A percentile compares a stretch with the other conserved stretches of the same genome.
These are phyloP conservation scores for Manihot esculenta DNA, from an alignment of 441 rosid genomes.

Conservation along the genomic window DNA sequence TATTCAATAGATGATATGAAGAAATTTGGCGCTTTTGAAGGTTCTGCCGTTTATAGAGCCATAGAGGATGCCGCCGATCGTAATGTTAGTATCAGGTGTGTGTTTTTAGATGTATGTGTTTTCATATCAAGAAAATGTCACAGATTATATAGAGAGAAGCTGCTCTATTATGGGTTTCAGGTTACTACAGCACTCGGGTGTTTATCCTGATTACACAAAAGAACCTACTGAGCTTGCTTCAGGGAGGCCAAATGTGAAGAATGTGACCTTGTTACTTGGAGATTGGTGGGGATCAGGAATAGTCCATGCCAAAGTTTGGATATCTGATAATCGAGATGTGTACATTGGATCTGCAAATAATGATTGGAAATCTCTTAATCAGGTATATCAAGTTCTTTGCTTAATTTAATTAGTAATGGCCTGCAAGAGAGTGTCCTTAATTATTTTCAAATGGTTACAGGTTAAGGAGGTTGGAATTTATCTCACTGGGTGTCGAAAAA, in stretches of 20 bases:
- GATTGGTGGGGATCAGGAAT: slow-evolving; percentile 91
- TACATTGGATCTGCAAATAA: slow-evolving; percentile 93
- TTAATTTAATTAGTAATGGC: background rate
- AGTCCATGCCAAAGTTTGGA: slow-evolving; percentile 92
- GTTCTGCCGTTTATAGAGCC: slow-evolving; percentile 59
- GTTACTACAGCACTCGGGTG: slow-evolving; percentile 73
- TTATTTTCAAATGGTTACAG: slow-evolving; percentile 32
- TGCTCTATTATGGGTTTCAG: slow-evolving; percentile 34
- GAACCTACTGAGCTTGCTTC: slow-evolving; percentile 70
- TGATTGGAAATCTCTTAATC: slow-evolving; percentile 94
- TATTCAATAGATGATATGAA: slow-evolving; percentile 54
- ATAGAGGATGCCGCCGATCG: slow-evolving; percentile 64
- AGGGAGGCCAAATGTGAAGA: slow-evolving; percentile 71
- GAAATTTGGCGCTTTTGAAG: slow-evolving; percentile 54
- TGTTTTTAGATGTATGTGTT: background rate
- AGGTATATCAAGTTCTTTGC: slow-evolving; percentile 40
- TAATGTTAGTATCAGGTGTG: slow-evolving; percentile 53
- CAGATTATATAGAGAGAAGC: background rate
- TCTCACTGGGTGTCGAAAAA: slow-evolving; percentile 60
- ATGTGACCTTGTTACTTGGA: slow-evolving; percentile 55
- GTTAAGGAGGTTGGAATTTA: slow-evolving; percentile 90
- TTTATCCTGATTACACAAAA: slow-evolving; percentile 64
- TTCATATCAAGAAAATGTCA: background rate
- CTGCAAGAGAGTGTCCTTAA: slow-evolving; percentile 1
- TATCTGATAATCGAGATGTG: slow-evolving; percentile 62